A percentile compares a stretch with the other conserved stretches of the same genome.
These are phyloP conservation scores for Rhynchospora breviuscula DNA, from an alignment of 176 grass and related monocot species.

Conservation along the genomic window DNA sequence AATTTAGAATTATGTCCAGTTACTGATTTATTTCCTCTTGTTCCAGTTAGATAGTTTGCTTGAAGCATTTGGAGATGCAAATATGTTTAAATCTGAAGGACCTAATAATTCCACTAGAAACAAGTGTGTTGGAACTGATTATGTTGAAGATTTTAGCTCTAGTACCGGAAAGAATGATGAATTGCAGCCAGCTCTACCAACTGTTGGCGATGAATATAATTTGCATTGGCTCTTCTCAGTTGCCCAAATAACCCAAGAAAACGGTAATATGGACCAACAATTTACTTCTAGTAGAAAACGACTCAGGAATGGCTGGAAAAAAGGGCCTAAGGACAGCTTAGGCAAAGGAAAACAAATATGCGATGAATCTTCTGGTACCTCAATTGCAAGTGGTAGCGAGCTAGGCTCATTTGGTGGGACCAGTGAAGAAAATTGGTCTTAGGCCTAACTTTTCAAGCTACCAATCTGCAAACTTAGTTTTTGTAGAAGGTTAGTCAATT, in stretches of 20 bases:
- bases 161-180: not conserved
- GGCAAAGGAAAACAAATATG: conserved; percentile 3
- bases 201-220: not conserved
- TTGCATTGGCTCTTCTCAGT: not conserved
- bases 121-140: too few relatives aligned
- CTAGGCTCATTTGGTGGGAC: conserved; percentile 3
- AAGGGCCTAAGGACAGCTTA: not conserved
- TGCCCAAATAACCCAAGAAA: not conserved
- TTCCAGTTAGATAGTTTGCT: not conserved
- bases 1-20: not conserved
- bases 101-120: too few relatives aligned
- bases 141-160: too few relatives aligned
- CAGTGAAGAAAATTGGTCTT: not conserved
- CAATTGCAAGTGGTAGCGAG: not conserved
- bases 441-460: not conserved
- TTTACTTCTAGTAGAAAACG: not conserved
- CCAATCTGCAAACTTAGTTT: not conserved
- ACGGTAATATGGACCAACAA: not conserved
- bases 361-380: not conserved
- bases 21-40: not conserved
- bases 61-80: not conserved
- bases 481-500: not conserved
- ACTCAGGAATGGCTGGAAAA: not conserved
- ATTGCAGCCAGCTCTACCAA: not conserved
- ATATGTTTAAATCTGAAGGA: too few relatives aligned